Evolutionary conservation across 148 eudicot species (phyloP), one percentile per base, ranked within the genome.

Genomic region (Fagopyrum esculentum): DNA sequence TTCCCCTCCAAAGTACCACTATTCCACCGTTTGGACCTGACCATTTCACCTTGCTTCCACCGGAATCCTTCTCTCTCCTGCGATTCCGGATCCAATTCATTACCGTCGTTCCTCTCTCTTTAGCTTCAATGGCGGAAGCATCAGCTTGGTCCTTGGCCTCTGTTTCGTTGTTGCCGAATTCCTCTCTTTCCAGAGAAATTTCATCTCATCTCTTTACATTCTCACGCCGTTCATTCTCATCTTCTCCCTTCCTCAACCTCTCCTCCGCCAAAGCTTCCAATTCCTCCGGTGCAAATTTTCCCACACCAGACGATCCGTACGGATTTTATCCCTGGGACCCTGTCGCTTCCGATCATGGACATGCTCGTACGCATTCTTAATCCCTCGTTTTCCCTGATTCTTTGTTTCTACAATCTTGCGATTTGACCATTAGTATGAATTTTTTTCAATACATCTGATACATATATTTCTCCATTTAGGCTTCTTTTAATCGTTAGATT

Each of bases 311-410:
- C n/a, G 74, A 71, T 71, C 74, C 74, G 30, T 71, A 71, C 54
- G 74, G 74, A 49, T 17, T 71, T 2, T 71, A 47, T 35, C 74
- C 74, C 40, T 71, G 74, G 74, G 9, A 71, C 30, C n/a, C 74
- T 19, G 40, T 19, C 74, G 17, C 74, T 30, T 47, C 74, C 74
- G 55, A 71, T 71, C 54, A 46, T 17, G 74, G 52, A 71, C n/a
- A 69, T 46, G 55, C 55, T 71, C 17, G 74, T 71, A 47, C 10
- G 74, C 47, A 35, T 40, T 66, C 10, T 35, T 66, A 5, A 66
- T 66, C 46, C 45, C 71, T 66, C 9, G 13, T 12, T 40, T 66
- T 6, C 6, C 19, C 15, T 66, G 71, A 15, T 12, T 43, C 71
- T 66, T 40, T 13, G 71, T 43, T 66, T 66, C 5, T 35, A 66